phyloP scores from a whole-genome alignment of 345 rosid genomes.

The Arabis hirsuta region DNA sequence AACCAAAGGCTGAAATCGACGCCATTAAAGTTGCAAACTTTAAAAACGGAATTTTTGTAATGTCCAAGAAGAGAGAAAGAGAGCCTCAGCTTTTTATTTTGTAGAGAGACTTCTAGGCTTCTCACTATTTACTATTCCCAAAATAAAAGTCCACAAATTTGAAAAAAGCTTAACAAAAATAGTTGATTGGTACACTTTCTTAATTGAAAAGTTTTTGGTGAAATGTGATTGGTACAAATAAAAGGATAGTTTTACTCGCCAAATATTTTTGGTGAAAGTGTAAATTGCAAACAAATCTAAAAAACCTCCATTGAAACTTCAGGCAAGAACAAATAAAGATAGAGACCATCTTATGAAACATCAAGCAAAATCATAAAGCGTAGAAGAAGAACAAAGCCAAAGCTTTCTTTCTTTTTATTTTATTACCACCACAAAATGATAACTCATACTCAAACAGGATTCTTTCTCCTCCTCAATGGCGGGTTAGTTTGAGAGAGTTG shows the following conservation, averaged over 20 bases:
- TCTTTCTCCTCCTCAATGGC: slow-evolving; percentile 51
- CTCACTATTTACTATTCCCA: neutral
- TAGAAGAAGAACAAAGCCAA: slow-evolving; percentile 32
- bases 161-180: too few species aligned
- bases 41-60: neutral
- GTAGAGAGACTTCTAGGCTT: slow-evolving; percentile 19
- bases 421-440: slow-evolving; percentile 22
- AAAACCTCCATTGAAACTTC: neutral
- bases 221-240: too few species aligned
- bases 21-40: slow-evolving; percentile 49
- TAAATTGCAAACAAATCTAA: neutral
- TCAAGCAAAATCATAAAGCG: slow-evolving; percentile 23
- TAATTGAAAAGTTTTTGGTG: neutral
- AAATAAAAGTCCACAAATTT: neutral
- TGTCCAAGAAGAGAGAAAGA: slow-evolving; percentile 31
- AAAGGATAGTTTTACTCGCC: too few species aligned
- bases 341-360: slow-evolving; percentile 10
- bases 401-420: slow-evolving; percentile 37
- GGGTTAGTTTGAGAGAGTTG: slow-evolving; percentile 74
- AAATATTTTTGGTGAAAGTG: neutral
- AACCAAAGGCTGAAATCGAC: slow-evolving; percentile 53
- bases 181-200: neutral
- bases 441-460: neutral
- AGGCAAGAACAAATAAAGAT: neutral
- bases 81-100: slow-evolving; percentile 42